Conservation (phyloP, 108 stramenopile species). For the Conticribra weissflogii region DNA sequence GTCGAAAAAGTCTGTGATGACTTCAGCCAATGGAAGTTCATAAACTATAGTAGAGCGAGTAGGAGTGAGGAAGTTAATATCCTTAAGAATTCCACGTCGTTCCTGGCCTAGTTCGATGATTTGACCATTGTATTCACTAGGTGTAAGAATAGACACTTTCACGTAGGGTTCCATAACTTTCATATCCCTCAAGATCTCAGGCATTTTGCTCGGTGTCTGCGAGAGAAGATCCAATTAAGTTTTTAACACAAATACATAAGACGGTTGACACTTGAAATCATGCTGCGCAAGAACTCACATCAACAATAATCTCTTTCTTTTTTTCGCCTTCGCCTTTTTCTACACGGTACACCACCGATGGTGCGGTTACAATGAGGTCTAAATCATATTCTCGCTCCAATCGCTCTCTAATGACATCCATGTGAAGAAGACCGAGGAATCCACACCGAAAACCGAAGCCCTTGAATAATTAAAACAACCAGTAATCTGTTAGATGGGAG, state of each 20-base stretch:
- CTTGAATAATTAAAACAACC: too few relatives aligned
- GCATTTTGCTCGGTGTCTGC: slow-evolving; percentile 90
- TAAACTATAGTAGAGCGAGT: slow-evolving; percentile 90
- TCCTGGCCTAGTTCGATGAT: slow-evolving; percentile 91
- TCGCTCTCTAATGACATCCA: slow-evolving; percentile 99
- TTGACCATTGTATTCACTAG: slow-evolving; percentile 86
- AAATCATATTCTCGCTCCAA: slow-evolving; percentile 92
- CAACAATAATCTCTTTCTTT: slow-evolving; percentile 63
- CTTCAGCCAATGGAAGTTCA: slow-evolving; percentile 91
- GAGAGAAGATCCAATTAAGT: too few relatives aligned
- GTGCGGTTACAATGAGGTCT: slow-evolving; percentile 97
- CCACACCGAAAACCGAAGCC: slow-evolving; percentile 96
- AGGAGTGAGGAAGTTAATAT: slow-evolving; percentile 96
- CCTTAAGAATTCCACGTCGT: slow-evolving; percentile 82
- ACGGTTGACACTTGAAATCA: too few relatives aligned
- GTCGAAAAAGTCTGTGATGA: slow-evolving; percentile 98
- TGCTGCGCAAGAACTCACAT: slow-evolving; percentile 44
- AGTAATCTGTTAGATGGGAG: too few relatives aligned
- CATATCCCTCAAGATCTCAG: slow-evolving; percentile 79
- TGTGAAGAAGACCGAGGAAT: slow-evolving; percentile 97
- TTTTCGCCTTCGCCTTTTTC: slow-evolving; percentile 50
- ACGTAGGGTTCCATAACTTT: slow-evolving; percentile 92
- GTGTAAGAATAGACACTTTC: slow-evolving; percentile 83
- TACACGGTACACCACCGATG: slow-evolving; percentile 95
- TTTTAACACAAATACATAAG: too few relatives aligned